These are phyloP conservation scores for Albophoma yamanashiensis DNA, from an alignment of 2,329 filamentous ascomycete species.

Conservation along the genomic window DNA sequence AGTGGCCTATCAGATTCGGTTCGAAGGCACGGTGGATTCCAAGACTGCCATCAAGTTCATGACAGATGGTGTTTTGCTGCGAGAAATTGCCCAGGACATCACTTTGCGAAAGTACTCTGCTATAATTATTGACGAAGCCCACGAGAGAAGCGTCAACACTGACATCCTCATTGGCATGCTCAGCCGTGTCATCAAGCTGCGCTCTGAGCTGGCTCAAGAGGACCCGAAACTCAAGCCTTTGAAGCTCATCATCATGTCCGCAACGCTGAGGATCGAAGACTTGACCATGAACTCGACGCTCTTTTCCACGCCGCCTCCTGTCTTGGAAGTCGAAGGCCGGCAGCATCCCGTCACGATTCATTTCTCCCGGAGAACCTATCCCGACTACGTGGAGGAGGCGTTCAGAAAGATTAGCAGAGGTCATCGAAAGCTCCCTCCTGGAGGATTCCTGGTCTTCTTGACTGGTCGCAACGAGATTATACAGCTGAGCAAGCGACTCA, in stretches of 20 bases:
- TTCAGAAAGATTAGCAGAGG: conserved; percentile 80
- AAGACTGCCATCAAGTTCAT: conserved; percentile 96
- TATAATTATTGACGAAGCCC: conserved; percentile 91
- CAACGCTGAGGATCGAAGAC: conserved; percentile 82
- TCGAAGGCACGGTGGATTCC: conserved; percentile 70
- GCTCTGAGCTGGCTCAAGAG: conserved; percentile 63
- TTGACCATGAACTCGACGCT: conserved; percentile 75
- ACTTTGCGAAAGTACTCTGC: conserved; percentile 82
- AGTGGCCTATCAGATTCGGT: conserved; percentile 91
- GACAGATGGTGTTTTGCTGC: conserved; percentile 91
- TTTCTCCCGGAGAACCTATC: conserved; percentile 71
- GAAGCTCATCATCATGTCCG: conserved; percentile 97
- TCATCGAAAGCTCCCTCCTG: conserved; percentile 80
- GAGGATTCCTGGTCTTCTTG: conserved; percentile 86
- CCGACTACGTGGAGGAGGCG: conserved; percentile 84
- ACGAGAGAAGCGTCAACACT: conserved; percentile 94
- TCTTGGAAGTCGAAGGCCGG: conserved; percentile 82
- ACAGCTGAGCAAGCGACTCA: conserved; percentile 69
- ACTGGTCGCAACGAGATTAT: conserved; percentile 90
- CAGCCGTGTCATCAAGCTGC: conserved; percentile 79
- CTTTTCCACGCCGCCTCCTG: conserved; percentile 68
- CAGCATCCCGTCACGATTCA: conserved; percentile 87
- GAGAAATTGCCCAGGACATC: conserved; percentile 86
- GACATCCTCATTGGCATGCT: conserved; percentile 98
- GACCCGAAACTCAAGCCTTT: conserved; percentile 63